A percentile compares a stretch with the other conserved stretches of the same genome.
phyloP scores from a whole-genome alignment of 768 basidiomycete genomes.

The Auricularia cornea region DNA sequence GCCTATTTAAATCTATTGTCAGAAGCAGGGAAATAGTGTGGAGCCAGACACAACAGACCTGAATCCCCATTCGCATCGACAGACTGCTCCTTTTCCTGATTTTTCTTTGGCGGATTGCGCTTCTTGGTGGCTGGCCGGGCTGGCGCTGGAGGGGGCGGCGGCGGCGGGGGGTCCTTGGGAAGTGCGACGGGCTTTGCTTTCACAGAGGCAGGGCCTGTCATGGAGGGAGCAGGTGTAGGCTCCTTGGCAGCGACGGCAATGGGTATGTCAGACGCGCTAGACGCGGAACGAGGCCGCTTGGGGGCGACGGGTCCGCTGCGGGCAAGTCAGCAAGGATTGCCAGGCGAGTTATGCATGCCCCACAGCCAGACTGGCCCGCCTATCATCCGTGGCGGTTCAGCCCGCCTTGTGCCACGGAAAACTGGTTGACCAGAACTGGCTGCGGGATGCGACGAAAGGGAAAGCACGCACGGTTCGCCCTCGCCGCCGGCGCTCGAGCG shows the following conservation, averaged over 20 bases:
- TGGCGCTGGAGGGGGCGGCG: slow-evolving; percentile 5
- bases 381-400: too few relatives aligned
- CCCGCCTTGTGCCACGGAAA: too few relatives aligned
- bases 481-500: slow-evolving; percentile 26
- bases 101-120: not conserved
- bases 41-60: too few relatives aligned
- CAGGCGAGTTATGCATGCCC: too few relatives aligned
- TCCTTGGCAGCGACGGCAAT: not conserved
- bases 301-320: slow-evolving; percentile 35
- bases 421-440: too few relatives aligned
- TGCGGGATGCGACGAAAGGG: not conserved
- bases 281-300: slow-evolving; percentile 73
- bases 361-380: too few relatives aligned
- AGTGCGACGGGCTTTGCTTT: not conserved
- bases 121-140: slow-evolving; percentile 1
- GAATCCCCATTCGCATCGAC: slow-evolving; percentile 61
- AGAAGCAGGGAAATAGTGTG: too few relatives aligned
- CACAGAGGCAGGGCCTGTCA: not conserved
- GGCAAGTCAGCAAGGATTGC: slow-evolving; percentile 12
- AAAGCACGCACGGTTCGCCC: slow-evolving; percentile 28
- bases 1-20: slow-evolving; percentile 11
- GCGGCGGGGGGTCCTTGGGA: slow-evolving; percentile 14
- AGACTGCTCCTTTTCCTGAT: not conserved
- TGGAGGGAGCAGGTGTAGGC: not conserved
- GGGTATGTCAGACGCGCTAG: slow-evolving; percentile 51